These are phyloP conservation scores for Ogataea polymorpha DNA, from an alignment of 805 yeast genomes.

Conservation along the genomic window DNA sequence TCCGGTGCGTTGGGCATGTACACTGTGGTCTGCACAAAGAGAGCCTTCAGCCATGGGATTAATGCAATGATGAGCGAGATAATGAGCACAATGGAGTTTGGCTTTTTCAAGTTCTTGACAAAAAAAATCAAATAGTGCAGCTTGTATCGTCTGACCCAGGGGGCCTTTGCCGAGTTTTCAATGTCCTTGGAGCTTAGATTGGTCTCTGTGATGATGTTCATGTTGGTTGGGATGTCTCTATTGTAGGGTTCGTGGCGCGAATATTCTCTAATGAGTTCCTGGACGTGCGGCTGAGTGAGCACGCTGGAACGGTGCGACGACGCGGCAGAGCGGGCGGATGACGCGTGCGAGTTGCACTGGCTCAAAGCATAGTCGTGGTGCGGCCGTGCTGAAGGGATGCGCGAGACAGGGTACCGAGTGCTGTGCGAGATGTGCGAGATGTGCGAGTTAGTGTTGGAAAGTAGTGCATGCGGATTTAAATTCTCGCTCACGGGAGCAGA, in stretches of 20 bases:
- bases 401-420: constrained; percentile 16
- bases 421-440: neutral
- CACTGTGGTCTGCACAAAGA: constrained; percentile 37
- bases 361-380: constrained; percentile 7
- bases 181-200: constrained; percentile 28
- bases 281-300: constrained; percentile 23
- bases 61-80: constrained; percentile 46
- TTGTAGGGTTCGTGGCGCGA: constrained; percentile 35
- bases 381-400: constrained; percentile 33
- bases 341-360: constrained; percentile 1
- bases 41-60: constrained; percentile 52
- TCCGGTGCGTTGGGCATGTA: constrained; percentile 43
- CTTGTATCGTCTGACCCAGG: constrained; percentile 30
- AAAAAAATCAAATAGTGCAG: constrained; percentile 31
- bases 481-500: constrained; percentile 1
- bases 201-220: constrained; percentile 35
- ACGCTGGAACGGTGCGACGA: constrained; percentile 5
- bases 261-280: constrained; percentile 34
- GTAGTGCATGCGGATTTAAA: constrained; percentile 17
- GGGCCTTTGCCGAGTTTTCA: constrained; percentile 23
- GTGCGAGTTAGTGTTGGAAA: constrained; percentile 1
- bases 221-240: constrained; percentile 25
- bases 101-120: constrained; percentile 45
- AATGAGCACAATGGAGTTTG: constrained; percentile 46
- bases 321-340: constrained; percentile 4